Conservation (phyloP, 2,329 filamentous ascomycete species). For the Penicillium brasilianum region DNA sequence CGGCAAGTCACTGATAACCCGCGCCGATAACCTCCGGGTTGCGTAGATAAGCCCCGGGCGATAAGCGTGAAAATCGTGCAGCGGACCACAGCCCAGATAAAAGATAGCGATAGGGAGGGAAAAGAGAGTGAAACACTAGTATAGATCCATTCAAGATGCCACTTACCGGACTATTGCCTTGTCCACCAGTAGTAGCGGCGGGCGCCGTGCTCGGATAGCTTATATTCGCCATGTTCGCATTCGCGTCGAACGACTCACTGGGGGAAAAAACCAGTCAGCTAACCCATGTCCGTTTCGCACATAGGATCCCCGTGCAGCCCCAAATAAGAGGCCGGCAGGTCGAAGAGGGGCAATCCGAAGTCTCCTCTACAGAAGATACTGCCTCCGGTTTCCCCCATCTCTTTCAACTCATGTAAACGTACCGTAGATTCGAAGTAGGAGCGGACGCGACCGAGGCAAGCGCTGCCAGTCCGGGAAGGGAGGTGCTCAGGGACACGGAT, state of each 20-base stretch:
- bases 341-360: background rate
- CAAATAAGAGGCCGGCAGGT: conserved; percentile 12
- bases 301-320: conserved; percentile 15
- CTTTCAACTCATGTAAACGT: conserved; percentile 34
- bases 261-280: conserved; percentile 30
- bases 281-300: conserved; percentile 21
- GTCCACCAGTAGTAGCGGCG: conserved; percentile 67
- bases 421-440: conserved; percentile 58
- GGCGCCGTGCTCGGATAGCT: conserved; percentile 68
- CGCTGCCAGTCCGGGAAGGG: conserved; percentile 63
- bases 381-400: background rate
- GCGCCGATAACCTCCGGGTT: conserved; percentile 39
- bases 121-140: conserved; percentile 14
- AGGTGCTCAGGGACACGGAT: conserved; percentile 43
- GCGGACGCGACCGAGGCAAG: conserved; percentile 63
- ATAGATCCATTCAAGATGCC: background rate
- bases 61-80: conserved; percentile 29
- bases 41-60: conserved; percentile 30
- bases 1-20: conserved; percentile 39
- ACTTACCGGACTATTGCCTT: conserved; percentile 57
- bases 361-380: background rate
- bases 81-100: conserved; percentile 7
- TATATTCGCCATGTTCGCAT: conserved; percentile 62
- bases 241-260: conserved; percentile 51
- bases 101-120: conserved; percentile 22